phyloP scores from a whole-genome alignment of 148 eudicot species.

The Nyssa sinensis region DNA sequence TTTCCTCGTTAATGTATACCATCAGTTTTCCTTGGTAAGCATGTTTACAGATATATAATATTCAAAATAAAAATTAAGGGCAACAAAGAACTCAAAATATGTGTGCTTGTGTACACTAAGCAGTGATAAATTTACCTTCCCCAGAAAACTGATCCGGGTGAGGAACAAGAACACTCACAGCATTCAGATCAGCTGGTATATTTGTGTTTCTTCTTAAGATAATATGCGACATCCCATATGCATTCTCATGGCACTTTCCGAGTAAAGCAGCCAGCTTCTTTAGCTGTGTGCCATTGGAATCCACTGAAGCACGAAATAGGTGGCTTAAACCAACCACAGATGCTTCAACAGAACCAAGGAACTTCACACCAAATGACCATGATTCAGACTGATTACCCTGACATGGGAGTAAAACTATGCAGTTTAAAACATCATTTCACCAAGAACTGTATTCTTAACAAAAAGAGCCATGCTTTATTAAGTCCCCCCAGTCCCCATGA shows the following conservation, averaged over 20 bases:
- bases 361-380: slow-evolving; percentile 27
- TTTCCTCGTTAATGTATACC: background rate
- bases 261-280: slow-evolving; percentile 71
- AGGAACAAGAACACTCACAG: slow-evolving; percentile 71
- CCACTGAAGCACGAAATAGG: slow-evolving; percentile 61
- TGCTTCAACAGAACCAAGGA: slow-evolving; percentile 79
- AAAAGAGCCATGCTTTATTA: background rate
- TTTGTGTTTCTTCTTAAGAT: slow-evolving; percentile 65
- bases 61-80: background rate
- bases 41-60: background rate
- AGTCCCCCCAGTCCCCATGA: background rate
- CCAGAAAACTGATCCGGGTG: slow-evolving; percentile 34
- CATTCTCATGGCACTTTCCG: slow-evolving; percentile 47
- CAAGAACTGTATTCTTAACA: background rate
- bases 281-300: slow-evolving; percentile 66
- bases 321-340: slow-evolving; percentile 85
- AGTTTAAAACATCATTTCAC: background rate
- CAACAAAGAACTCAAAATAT: background rate
- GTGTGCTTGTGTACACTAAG: background rate
- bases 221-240: slow-evolving; percentile 54
- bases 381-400: slow-evolving; percentile 40
- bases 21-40: background rate
- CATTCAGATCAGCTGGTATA: slow-evolving; percentile 73
- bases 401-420: slow-evolving; percentile 5
- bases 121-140: slow-evolving; percentile 45